Evolutionary conservation across 805 yeast genomes (phyloP).

Genomic region (Barnettozyma botsteinii): DNA sequence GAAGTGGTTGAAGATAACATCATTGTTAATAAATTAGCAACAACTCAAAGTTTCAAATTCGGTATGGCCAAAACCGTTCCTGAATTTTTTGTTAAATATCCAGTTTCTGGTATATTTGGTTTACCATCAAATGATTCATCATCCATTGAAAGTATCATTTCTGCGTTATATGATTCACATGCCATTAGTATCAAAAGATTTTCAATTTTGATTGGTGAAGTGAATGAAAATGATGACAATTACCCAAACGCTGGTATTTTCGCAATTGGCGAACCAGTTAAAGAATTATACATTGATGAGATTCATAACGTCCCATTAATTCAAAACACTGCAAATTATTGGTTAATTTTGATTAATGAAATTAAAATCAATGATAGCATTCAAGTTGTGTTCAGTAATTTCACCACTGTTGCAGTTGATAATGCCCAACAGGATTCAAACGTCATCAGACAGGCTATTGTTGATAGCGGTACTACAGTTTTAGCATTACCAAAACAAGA

Average conservation of each 20-base stretch:
- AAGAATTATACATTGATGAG: constrained; percentile 35
- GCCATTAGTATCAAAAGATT: constrained; percentile 34
- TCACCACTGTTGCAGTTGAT: constrained; percentile 8
- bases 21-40: constrained; percentile 28
- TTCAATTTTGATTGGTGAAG: constrained; percentile 38
- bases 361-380: constrained; percentile 31
- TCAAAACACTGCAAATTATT: constrained; percentile 34
- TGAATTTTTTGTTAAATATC: constrained; percentile 43
- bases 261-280: constrained; percentile 36
- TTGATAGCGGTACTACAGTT: constrained; percentile 67
- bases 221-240: constrained; percentile 20
- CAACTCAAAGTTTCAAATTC: constrained; percentile 37
- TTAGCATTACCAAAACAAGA: constrained; percentile 49
- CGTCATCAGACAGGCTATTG: constrained; percentile 37
- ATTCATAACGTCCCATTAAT: constrained; percentile 36
- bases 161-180: constrained; percentile 31
- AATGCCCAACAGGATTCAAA: constrained; percentile 10
- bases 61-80: constrained; percentile 54
- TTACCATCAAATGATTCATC: constrained; percentile 42
- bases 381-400: constrained; percentile 28
- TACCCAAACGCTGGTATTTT: constrained; percentile 36
- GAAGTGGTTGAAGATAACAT: constrained; percentile 33
- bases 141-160: constrained; percentile 34
- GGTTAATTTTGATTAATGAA: constrained; percentile 43
- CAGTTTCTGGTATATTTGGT: constrained; percentile 57